These are phyloP conservation scores for Sambucus nigra DNA, from an alignment of 129 eudicot species.

Conservation along the genomic window DNA sequence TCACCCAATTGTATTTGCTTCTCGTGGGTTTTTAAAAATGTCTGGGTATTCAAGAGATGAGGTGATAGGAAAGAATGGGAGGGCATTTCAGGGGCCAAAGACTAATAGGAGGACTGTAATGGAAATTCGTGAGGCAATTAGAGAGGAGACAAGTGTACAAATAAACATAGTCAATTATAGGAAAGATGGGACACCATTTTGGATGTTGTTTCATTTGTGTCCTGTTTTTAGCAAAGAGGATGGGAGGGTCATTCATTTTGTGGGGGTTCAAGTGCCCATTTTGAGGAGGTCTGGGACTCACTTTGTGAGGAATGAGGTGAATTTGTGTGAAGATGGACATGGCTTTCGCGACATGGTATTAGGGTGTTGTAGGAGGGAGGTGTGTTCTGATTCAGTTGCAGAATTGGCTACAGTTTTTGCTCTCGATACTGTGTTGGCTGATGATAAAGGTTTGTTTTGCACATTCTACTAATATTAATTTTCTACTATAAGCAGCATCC, in stretches of 20 bases:
- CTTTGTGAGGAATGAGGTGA: conserved; percentile 23
- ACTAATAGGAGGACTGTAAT: conserved; percentile 65
- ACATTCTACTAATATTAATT: background rate
- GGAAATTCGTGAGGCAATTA: conserved; percentile 77
- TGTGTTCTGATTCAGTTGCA: conserved; percentile 39
- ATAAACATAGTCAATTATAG: conserved; percentile 54
- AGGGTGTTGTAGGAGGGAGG: conserved; percentile 79
- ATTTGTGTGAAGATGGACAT: conserved; percentile 35
- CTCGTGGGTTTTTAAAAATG: conserved; percentile 63
- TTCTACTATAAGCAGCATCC: too few species aligned
- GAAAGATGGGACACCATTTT: conserved; percentile 76
- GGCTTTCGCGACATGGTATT: conserved; percentile 24
- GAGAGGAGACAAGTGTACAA: conserved; percentile 57
- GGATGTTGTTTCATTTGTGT: conserved; percentile 87
- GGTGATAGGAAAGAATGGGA: conserved; percentile 71
- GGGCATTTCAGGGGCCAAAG: conserved; percentile 67
- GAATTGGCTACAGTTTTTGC: conserved; percentile 31
- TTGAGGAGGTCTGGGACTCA: conserved; percentile 37
- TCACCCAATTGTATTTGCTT: conserved; percentile 83
- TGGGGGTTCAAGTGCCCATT: conserved; percentile 83
- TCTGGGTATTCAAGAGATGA: conserved; percentile 66
- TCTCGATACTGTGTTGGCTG: conserved; percentile 34
- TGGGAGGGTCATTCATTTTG: conserved; percentile 65
- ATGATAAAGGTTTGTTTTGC: conserved; percentile 41
- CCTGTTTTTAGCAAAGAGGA: conserved; percentile 76